Percentiles rank a stretch among this genome's conserved stretches.
Conservation (phyloP, 176 grass and related monocot species). For the Avena sativa region DNA sequence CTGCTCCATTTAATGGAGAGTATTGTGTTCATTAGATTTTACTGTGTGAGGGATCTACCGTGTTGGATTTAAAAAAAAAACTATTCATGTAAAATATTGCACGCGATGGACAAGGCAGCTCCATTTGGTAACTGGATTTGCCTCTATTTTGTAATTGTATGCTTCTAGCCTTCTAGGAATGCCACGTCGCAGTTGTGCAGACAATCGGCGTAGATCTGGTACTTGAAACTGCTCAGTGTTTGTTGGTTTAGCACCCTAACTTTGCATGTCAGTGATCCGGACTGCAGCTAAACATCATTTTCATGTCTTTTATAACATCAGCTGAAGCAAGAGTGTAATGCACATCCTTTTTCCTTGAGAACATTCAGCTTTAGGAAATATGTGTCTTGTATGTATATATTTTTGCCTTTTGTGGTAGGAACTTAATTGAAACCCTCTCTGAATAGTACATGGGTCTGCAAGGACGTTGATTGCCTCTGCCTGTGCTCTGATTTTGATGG, state of each 20-base stretch:
- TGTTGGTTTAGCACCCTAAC: constrained; percentile 16
- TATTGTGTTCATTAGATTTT: background rate
- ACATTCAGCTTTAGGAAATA: background rate
- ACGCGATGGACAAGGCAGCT: background rate
- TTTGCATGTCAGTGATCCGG: constrained; percentile 10
- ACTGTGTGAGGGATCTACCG: background rate
- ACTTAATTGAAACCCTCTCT: background rate
- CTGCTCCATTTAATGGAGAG: background rate
- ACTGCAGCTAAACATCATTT: background rate
- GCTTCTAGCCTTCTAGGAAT: background rate
- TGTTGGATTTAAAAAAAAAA: background rate
- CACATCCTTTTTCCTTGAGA: background rate
- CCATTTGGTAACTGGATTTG: background rate
- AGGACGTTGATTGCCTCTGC: background rate
- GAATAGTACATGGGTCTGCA: background rate
- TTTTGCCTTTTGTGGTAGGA: background rate
- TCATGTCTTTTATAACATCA: background rate
- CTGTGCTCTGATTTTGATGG: background rate
- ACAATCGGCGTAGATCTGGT: constrained; percentile 48
- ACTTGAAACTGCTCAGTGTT: constrained; percentile 45
- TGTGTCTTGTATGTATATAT: background rate
- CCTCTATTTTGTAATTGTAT: background rate
- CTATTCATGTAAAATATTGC: background rate
- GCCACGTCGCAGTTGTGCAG: background rate
- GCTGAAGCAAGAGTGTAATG: background rate